Evolutionary conservation across 1,284 basidiomycete species (phyloP).

Genomic region (Coniferiporia sulphurascens): DNA sequence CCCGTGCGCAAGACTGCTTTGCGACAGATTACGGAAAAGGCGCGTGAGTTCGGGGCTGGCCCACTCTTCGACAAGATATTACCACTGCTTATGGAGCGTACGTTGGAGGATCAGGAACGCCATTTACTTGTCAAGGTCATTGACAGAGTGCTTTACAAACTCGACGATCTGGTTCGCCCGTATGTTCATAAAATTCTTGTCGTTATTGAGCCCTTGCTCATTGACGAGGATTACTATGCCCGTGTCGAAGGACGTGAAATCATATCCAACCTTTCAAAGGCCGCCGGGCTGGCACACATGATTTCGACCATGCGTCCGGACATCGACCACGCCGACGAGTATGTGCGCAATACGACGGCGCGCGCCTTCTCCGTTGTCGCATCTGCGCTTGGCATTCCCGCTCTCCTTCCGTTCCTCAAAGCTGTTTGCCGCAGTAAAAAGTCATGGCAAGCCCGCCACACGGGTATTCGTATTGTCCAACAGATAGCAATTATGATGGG

Average conservation of each 20-base stretch:
- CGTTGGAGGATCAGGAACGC: constrained; percentile 97
- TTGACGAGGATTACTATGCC: constrained; percentile 99
- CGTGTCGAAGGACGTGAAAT: constrained; percentile 99
- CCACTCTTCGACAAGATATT: constrained; percentile 99
- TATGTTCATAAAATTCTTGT: constrained; percentile 99
- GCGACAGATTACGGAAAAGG: constrained; percentile 99
- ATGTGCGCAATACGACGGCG: constrained; percentile 98
- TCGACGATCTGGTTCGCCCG: constrained; percentile 97
- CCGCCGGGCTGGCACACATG: constrained; percentile 99
- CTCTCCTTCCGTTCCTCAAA: constrained; percentile 95
- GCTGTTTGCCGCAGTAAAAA: constrained; percentile 99
- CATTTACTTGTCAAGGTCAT: constrained; percentile 99
- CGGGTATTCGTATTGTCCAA: constrained; percentile 98
- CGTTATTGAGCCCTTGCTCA: constrained; percentile 97
- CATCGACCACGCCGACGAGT: constrained; percentile 99
- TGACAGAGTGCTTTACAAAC: constrained; percentile 97
- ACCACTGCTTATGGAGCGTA: constrained; percentile 97
- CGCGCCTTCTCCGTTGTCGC: constrained; percentile 99
- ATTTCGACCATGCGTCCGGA: constrained; percentile 99
- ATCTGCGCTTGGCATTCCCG: constrained; percentile 96
- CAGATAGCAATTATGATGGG: constrained; percentile 99
- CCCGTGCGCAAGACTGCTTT: constrained; percentile 97
- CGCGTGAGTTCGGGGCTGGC: constrained; percentile 96
- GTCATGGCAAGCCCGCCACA: constrained; percentile 99
- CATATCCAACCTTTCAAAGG: constrained; percentile 98